Evolutionary conservation across 1,284 basidiomycete species (phyloP).

Genomic region (Naganishia liquefaciens): DNA sequence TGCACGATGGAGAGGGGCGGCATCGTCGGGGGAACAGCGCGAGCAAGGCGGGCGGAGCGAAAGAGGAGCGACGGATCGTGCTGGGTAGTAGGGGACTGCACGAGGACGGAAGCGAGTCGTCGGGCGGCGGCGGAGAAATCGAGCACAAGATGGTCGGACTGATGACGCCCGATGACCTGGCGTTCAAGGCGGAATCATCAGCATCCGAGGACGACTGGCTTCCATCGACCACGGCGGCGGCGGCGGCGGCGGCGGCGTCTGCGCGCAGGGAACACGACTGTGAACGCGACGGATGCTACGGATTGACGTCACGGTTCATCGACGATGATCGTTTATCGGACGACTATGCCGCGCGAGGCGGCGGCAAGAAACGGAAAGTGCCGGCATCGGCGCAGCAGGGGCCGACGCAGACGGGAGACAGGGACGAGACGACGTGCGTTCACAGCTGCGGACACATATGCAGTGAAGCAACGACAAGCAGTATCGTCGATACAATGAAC

Average conservation of each 20-base stretch:
- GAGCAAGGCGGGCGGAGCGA: neutral
- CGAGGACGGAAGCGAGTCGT: slow-evolving; percentile 6
- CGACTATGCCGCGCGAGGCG: slow-evolving; percentile 38
- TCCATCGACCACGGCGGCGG: neutral
- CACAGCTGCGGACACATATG: slow-evolving; percentile 30
- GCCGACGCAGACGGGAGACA: slow-evolving; percentile 9
- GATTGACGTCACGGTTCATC: slow-evolving; percentile 17
- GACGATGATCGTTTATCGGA: slow-evolving; percentile 38
- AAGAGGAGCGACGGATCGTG: slow-evolving; percentile 1
- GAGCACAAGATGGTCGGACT: slow-evolving; percentile 21
- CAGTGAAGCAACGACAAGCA: slow-evolving; percentile 2
- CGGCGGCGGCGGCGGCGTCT: neutral
- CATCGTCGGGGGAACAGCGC: neutral
- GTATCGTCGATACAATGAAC: slow-evolving; percentile 2
- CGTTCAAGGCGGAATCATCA: slow-evolving; percentile 17
- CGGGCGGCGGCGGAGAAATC: slow-evolving; percentile 14
- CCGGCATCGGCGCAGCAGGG: slow-evolving; percentile 36
- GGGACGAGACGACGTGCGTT: slow-evolving; percentile 7
- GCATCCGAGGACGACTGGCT: slow-evolving; percentile 2
- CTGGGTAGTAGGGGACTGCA: neutral
- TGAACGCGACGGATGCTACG: slow-evolving; percentile 26
- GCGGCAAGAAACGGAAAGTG: slow-evolving; percentile 47
- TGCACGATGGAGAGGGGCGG: neutral
- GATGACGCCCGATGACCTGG: slow-evolving; percentile 19
- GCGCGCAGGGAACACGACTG: slow-evolving; percentile 17